Evolutionary conservation across 2,329 filamentous ascomycete genomes (phyloP).

Genomic region (Sarocladiaceae sp.): DNA sequence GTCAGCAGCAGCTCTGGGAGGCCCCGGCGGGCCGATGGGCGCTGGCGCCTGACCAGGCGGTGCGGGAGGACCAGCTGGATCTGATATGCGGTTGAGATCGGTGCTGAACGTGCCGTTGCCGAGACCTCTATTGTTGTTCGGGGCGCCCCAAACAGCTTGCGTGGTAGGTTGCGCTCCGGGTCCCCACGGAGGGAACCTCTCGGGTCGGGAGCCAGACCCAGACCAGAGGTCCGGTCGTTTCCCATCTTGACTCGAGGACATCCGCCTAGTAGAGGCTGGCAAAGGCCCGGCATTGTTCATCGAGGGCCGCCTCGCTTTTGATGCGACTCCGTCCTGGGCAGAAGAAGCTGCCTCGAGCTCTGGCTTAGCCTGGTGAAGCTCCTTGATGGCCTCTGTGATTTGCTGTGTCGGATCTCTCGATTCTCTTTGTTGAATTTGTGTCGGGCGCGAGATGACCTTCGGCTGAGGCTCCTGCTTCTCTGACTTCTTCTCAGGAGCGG

Average conservation of each 20-base stretch:
- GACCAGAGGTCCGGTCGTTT: slow-evolving; percentile 34
- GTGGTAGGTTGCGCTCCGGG: slow-evolving; percentile 37
- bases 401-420: slow-evolving; percentile 10
- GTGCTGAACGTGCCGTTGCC: slow-evolving; percentile 75
- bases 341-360: background rate
- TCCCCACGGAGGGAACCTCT: slow-evolving; percentile 49
- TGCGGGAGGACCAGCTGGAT: slow-evolving; percentile 26
- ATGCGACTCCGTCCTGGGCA: background rate
- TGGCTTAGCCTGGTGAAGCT: slow-evolving; percentile 7
- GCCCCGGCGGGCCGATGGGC: slow-evolving; percentile 37
- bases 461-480: slow-evolving; percentile 45
- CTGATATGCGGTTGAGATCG: slow-evolving; percentile 47
- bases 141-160: slow-evolving; percentile 71
- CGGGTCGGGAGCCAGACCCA: slow-evolving; percentile 34
- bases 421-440: slow-evolving; percentile 31
- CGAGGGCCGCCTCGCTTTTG: slow-evolving; percentile 13
- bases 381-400: slow-evolving; percentile 2
- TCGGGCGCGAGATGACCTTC: slow-evolving; percentile 34
- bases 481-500: slow-evolving; percentile 56
- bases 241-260: slow-evolving; percentile 27
- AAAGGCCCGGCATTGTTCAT: slow-evolving; percentile 14
- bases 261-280: slow-evolving; percentile 20
- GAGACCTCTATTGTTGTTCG: slow-evolving; percentile 65
- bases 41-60: slow-evolving; percentile 34
- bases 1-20: slow-evolving; percentile 20